Evolutionary conservation across 805 yeast genomes (phyloP).

Genomic region (Nakazawaea ernobii): DNA sequence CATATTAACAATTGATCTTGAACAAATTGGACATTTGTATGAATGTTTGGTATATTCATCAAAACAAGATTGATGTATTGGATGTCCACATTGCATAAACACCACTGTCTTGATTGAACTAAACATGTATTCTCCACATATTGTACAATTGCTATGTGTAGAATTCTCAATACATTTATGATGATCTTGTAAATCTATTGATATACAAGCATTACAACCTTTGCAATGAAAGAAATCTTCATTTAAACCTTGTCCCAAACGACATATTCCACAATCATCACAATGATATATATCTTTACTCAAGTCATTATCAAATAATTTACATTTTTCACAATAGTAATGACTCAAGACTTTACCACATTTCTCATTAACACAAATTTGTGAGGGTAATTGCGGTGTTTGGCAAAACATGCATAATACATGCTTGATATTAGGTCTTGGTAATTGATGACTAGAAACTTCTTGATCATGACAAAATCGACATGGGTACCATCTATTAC

Average conservation of each 20-base stretch:
- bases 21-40: slow-evolving; percentile 89
- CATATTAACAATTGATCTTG: slow-evolving; percentile 78
- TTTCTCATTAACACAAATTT: slow-evolving; percentile 46
- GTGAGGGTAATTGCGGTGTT: slow-evolving; percentile 68
- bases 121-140: slow-evolving; percentile 87
- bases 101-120: slow-evolving; percentile 78
- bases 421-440: slow-evolving; percentile 54
- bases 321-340: slow-evolving; percentile 76
- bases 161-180: slow-evolving; percentile 85
- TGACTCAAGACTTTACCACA: slow-evolving; percentile 66
- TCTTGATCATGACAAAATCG: slow-evolving; percentile 79
- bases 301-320: slow-evolving; percentile 75
- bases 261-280: slow-evolving; percentile 87
- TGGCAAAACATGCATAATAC: slow-evolving; percentile 79
- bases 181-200: slow-evolving; percentile 67
- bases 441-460: slow-evolving; percentile 48
- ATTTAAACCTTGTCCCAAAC: slow-evolving; percentile 83
- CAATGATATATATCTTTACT: slow-evolving; percentile 85
- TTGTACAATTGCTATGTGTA: slow-evolving; percentile 88
- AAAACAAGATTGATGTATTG: slow-evolving; percentile 83
- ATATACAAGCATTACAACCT: slow-evolving; percentile 82
- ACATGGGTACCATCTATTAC: slow-evolving; percentile 74
- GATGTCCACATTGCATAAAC: slow-evolving; percentile 92
- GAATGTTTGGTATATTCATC: slow-evolving; percentile 76
- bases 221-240: slow-evolving; percentile 90